A percentile compares a stretch with the other conserved stretches of the same genome.
phyloP scores from a whole-genome alignment of 208 protist genomes.

The Wallacemonas sp. region DNA sequence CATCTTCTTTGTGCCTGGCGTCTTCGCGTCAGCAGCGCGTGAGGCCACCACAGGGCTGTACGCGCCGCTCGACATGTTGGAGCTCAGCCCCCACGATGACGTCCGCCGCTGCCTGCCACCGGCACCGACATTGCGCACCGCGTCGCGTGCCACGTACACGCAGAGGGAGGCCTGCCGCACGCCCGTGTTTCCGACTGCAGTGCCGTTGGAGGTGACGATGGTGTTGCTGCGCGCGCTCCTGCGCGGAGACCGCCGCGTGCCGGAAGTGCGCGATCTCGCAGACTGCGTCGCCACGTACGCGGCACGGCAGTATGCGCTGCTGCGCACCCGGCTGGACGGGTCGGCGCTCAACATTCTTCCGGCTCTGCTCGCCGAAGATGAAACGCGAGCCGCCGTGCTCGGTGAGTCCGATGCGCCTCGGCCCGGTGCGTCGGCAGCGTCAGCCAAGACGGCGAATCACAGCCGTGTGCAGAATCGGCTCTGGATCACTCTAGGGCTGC shows the following conservation, averaged over 20 bases:
- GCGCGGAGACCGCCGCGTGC: slow-evolving; percentile 13
- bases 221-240: slow-evolving; percentile 28
- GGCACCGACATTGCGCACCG: neutral
- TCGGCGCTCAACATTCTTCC: slow-evolving; percentile 37
- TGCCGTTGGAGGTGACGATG: slow-evolving; percentile 31
- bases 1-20: neutral
- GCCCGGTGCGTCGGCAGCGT: neutral
- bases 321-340: slow-evolving; percentile 53
- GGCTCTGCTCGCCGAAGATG: slow-evolving; percentile 3
- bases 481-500: slow-evolving; percentile 19
- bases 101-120: slow-evolving; percentile 3
- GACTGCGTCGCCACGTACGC: slow-evolving; percentile 54
- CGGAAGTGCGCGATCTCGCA: slow-evolving; percentile 32
- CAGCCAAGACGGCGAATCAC: too few relatives aligned
- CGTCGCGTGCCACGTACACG: slow-evolving; percentile 17
- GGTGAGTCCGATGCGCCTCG: neutral
- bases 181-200: neutral
- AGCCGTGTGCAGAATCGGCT: neutral
- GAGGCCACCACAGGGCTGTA: slow-evolving; percentile 14
- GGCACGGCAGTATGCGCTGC: slow-evolving; percentile 62
- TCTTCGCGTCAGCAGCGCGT: slow-evolving; percentile 13
- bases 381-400: neutral
- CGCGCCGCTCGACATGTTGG: neutral
- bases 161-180: neutral
- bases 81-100: slow-evolving; percentile 28